These are phyloP conservation scores for Toxoplasma gondii DNA, from an alignment of 169 alveolate species.

Conservation along the genomic window DNA sequence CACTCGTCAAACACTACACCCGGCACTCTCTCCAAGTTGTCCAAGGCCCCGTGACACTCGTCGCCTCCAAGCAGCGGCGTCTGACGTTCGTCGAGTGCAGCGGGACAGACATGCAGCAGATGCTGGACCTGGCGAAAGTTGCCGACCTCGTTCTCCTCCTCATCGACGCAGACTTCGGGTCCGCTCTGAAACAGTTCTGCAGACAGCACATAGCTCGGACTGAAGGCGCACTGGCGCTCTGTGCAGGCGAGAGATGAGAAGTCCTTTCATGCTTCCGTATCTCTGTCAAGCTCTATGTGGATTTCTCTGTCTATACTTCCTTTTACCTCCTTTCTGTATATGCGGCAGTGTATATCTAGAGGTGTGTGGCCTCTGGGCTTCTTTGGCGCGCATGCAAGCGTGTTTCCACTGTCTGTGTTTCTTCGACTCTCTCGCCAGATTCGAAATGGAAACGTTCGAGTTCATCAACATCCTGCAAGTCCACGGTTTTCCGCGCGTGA, in stretches of 20 bases:
- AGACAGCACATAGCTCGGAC: neutral
- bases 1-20: slow-evolving; percentile 96
- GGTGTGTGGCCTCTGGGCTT: neutral
- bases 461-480: slow-evolving; percentile 94
- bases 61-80: slow-evolving; percentile 94
- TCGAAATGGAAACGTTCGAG: slow-evolving; percentile 99
- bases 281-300: too few species aligned
- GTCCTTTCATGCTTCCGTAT: too few species aligned
- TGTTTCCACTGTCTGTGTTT: neutral
- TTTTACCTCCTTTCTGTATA: too few species aligned
- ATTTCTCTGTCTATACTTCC: too few species aligned
- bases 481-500: slow-evolving; percentile 83
- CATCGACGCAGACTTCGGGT: slow-evolving; percentile 95
- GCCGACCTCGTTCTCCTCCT: slow-evolving; percentile 97
- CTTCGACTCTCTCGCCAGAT: slow-evolving; percentile 71
- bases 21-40: slow-evolving; percentile 82
- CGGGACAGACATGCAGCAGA: slow-evolving; percentile 91
- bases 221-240: neutral
- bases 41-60: slow-evolving; percentile 95
- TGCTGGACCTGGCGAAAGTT: slow-evolving; percentile 97
- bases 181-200: neutral
- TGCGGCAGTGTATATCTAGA: too few species aligned
- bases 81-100: slow-evolving; percentile 97
- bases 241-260: neutral
- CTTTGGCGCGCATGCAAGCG: neutral